Base-by-base conservation (phyloP, 768 basidiomycete species). In the Holtermannia corniformis region DNA sequence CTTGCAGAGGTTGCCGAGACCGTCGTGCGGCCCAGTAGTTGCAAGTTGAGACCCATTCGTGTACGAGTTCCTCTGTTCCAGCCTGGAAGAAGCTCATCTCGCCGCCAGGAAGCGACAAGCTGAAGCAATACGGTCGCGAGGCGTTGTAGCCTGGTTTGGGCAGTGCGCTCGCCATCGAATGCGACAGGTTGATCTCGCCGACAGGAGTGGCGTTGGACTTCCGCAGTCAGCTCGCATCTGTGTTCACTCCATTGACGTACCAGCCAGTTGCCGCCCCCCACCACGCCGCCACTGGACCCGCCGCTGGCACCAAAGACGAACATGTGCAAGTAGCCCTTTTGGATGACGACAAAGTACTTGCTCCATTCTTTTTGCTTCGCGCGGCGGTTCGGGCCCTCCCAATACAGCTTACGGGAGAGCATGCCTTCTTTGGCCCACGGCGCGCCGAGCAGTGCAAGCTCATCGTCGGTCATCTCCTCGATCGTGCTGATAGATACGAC, bases 351-450 rank as follows among this genome's bases (percentile, higher is more conserved):
- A 64, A 99, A 99, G 20, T 87, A 87, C 61, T 96, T 86, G 64
- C 87, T 77, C 95, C 95, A 99, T 11, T 78, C 75, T 72, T 91
- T 93, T 65, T 87, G 85, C 75, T 79, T 91, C 5, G 88, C 83
- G 23, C 91, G 77, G 68, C 86, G 90, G 13, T 85, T 84, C 0
- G 80, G 76, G 2, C 80, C 78, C 63, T 96, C 93, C 83, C 87
- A 91, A 69, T 92, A 96, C 57, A 90, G 87, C 69, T 96, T 96
- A 21, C 92, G 83, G 60, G 84, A 85, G 7, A 99, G 80, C 78
- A 93, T 86, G 12, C 95, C 95, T 72, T 99, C 95, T 73, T 99
- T 99, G 0, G 95, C 95, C 93, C 93, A 99, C 0, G 95, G 95
- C 4, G 95, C 83, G 14, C 95, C 95, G 14, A 95, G 81, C 32